A percentile compares a stretch with the other conserved stretches of the same genome.
phyloP scores from a whole-genome alignment of 177 flowering plant genomes.

The Vitis hybrid region DNA sequence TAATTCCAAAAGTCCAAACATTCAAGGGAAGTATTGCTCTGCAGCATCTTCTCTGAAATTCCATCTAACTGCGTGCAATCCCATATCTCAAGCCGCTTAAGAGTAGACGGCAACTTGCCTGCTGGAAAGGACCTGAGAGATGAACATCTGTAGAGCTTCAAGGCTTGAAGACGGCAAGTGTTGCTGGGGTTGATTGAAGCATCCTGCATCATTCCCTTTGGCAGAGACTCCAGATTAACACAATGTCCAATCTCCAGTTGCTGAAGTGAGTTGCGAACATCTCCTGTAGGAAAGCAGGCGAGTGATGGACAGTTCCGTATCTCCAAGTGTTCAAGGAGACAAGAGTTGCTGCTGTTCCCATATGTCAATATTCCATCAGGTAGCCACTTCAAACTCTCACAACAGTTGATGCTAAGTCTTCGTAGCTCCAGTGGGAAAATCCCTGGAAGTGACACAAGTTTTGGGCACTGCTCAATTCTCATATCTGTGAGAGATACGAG shows the following conservation, averaged over 20 bases:
- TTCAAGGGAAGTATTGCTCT: too few species aligned
- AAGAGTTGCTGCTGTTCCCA: too few species aligned
- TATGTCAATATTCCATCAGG: too few species aligned
- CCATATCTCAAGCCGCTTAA: not conserved
- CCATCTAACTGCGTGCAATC: not conserved
- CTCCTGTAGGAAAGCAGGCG: too few species aligned
- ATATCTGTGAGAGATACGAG: not conserved
- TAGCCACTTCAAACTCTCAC: too few species aligned
- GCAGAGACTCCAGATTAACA: not conserved
- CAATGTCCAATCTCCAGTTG: not conserved
- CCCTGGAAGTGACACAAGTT: not conserved
- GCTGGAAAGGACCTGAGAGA: slow-evolving; percentile 6
- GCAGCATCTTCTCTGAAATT: too few species aligned
- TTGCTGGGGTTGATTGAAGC: too few species aligned
- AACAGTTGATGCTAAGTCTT: too few species aligned
- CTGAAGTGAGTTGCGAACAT: not conserved
- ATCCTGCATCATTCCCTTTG: not conserved
- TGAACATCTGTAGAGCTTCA: not conserved
- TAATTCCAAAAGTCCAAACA: too few species aligned
- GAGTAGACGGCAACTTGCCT: not conserved
- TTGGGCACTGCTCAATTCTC: not conserved
- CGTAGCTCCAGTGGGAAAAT: not conserved
- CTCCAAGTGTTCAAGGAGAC: too few species aligned
- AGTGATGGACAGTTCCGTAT: too few species aligned
- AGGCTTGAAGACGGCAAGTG: not conserved